phyloP scores from a whole-genome alignment of 805 yeast species.

The Myxozyma neglecta region DNA sequence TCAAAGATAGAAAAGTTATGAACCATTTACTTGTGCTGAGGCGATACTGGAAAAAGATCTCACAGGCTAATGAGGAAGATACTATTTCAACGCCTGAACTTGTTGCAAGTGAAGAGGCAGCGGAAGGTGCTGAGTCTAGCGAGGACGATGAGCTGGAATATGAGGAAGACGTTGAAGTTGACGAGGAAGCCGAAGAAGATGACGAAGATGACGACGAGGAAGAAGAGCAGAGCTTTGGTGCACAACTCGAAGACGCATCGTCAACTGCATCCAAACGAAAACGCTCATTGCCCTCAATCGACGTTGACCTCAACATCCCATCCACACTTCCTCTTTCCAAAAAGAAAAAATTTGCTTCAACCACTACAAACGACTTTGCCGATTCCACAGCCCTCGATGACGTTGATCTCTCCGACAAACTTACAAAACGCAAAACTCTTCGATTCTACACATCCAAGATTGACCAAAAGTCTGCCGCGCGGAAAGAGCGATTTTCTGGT shows the following conservation, averaged over 20 bases:
- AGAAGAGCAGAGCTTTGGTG: slow-evolving; percentile 22
- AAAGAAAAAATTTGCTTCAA: slow-evolving; percentile 44
- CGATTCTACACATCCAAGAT: slow-evolving; percentile 97
- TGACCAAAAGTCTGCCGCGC: slow-evolving; percentile 70
- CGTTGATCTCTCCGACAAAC: slow-evolving; percentile 84
- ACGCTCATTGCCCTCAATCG: slow-evolving; percentile 35
- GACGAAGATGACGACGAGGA: slow-evolving; percentile 39
- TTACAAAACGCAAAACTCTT: slow-evolving; percentile 71
- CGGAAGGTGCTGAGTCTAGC: slow-evolving; percentile 6
- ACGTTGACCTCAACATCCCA: slow-evolving; percentile 53
- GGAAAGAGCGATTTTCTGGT: slow-evolving; percentile 63
- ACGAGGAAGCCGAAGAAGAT: slow-evolving; percentile 5
- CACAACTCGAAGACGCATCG: slow-evolving; percentile 18
- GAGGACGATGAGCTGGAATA: slow-evolving; percentile 36
- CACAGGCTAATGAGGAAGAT: slow-evolving; percentile 30
- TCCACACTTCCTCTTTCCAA: slow-evolving; percentile 46
- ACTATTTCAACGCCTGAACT: slow-evolving; percentile 12
- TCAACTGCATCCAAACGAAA: slow-evolving; percentile 2
- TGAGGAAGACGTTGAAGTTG: slow-evolving; percentile 32
- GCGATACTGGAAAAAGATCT: slow-evolving; percentile 67
- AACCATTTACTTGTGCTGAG: slow-evolving; percentile 75
- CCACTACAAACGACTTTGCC: slow-evolving; percentile 55
- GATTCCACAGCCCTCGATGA: slow-evolving; percentile 70
- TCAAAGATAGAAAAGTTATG: slow-evolving; percentile 88
- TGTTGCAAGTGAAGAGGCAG: not conserved